Evolutionary conservation across 73 alveolate genomes (phyloP).

Genomic region (Diophrys appendiculata): DNA sequence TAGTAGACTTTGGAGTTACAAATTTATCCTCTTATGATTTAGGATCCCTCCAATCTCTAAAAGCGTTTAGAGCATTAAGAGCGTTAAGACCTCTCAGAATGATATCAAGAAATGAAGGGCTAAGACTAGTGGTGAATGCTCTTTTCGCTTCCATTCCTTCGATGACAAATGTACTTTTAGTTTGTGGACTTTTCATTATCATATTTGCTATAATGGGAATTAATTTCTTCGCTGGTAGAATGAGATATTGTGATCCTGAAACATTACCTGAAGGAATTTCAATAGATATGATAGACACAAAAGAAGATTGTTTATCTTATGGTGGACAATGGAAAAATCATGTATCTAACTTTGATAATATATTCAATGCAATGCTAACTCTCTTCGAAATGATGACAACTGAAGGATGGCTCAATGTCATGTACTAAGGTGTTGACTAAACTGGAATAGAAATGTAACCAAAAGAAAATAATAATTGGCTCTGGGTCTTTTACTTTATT

Average conservation of each 20-base stretch:
- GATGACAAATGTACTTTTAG: constrained; percentile 46
- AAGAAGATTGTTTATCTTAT: constrained; percentile 16
- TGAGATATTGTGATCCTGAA: constrained; percentile 1
- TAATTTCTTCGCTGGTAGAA: constrained; percentile 24
- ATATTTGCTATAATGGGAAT: constrained; percentile 56
- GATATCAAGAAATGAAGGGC: constrained; percentile 50
- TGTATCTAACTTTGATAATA: constrained; percentile 42
- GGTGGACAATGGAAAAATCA: constrained; percentile 42
- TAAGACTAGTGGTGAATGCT: constrained; percentile 57
- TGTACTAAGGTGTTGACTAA: constrained; percentile 53
- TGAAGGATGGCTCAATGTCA: constrained; percentile 52
- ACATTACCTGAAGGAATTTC: not conserved
- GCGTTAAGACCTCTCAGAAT: constrained; percentile 56
- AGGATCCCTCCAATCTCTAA: constrained; percentile 27
- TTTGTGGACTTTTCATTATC: constrained; percentile 20
- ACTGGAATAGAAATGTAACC: constrained; percentile 48
- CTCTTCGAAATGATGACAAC: constrained; percentile 57
- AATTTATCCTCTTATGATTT: not conserved
- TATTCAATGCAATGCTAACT: constrained; percentile 24
- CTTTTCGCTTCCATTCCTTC: constrained; percentile 49
- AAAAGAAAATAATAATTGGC: not conserved
- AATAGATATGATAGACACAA: not conserved
- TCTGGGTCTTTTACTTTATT: constrained; percentile 10
- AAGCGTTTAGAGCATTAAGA: constrained; percentile 60
- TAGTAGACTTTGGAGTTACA: constrained; percentile 8